These are phyloP conservation scores for Sugiyamaella floridensis DNA, from an alignment of 805 yeast species.

Conservation along the genomic window DNA sequence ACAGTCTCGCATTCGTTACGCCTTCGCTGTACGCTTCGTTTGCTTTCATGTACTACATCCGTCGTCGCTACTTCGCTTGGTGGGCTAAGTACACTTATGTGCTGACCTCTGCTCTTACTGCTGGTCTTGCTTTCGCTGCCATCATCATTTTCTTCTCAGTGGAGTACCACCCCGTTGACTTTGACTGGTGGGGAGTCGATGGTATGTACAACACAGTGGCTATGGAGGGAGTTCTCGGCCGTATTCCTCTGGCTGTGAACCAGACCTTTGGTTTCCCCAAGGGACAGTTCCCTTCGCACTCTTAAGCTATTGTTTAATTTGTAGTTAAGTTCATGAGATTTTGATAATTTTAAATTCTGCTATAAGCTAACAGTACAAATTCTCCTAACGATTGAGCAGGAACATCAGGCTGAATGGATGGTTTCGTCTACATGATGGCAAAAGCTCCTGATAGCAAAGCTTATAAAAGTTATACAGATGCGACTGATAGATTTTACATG, in stretches of 20 bases:
- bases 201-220: slow-evolving; percentile 8
- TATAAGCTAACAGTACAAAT: background rate
- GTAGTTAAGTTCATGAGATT: too few relatives aligned
- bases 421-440: too few relatives aligned
- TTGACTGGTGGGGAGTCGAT: slow-evolving; percentile 58
- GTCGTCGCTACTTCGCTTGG: slow-evolving; percentile 45
- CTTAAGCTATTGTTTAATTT: background rate
- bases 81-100: slow-evolving; percentile 48
- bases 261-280: slow-evolving; percentile 25
- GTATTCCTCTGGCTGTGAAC: slow-evolving; percentile 24
- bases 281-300: slow-evolving; percentile 18
- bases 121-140: slow-evolving; percentile 59
- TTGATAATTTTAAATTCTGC: background rate
- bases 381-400: background rate
- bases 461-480: too few relatives aligned
- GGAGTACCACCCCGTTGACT: slow-evolving; percentile 36
- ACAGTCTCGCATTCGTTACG: slow-evolving; percentile 37
- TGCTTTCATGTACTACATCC: slow-evolving; percentile 42
- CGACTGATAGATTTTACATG: background rate
- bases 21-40: slow-evolving; percentile 37
- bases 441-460: too few relatives aligned
- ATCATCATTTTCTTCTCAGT: slow-evolving; percentile 51
- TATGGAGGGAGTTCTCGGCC: slow-evolving; percentile 11
- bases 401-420: too few relatives aligned
- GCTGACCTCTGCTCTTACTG: slow-evolving; percentile 48